Percentiles rank a stretch among this genome's conserved stretches.
Evolutionary conservation across 352 stramenopile species (phyloP).

Genomic region (Phytophthora quininea): DNA sequence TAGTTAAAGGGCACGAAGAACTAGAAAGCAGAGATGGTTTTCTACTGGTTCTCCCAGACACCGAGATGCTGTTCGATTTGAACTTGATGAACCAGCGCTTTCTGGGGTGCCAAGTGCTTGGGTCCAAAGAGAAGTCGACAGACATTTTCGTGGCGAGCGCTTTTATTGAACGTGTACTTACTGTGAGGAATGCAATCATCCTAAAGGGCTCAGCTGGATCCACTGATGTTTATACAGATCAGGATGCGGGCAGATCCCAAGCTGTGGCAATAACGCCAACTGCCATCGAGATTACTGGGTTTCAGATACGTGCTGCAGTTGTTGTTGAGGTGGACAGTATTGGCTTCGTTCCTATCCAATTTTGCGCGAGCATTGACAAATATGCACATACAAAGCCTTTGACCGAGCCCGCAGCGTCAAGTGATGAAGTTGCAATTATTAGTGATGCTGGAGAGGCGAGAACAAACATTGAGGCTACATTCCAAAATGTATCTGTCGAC

Average conservation of each 20-base stretch:
- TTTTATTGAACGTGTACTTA: constrained; percentile 48
- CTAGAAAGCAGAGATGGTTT: constrained; percentile 18
- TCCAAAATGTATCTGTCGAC: constrained; percentile 20
- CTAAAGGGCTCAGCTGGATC: constrained; percentile 6
- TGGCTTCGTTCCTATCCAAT: constrained; percentile 21
- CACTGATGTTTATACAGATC: neutral
- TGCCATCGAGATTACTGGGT: constrained; percentile 27
- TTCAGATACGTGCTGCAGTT: constrained; percentile 21
- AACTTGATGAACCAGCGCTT: constrained; percentile 34
- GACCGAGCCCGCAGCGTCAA: neutral
- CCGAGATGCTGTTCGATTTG: constrained; percentile 29
- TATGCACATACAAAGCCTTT: constrained; percentile 5
- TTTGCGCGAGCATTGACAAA: constrained; percentile 19
- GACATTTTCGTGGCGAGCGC: constrained; percentile 42
- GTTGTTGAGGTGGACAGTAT: constrained; percentile 28
- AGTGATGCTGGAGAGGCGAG: neutral
- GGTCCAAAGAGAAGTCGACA: constrained; percentile 35
- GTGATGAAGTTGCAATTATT: neutral
- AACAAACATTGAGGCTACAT: constrained; percentile 18
- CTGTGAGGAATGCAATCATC: constrained; percentile 49
- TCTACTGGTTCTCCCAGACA: constrained; percentile 29
- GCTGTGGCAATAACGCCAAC: neutral
- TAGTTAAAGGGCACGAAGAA: constrained; percentile 5
- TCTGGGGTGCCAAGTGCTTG: constrained; percentile 46
- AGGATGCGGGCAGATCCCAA: no score